phyloP scores from a whole-genome alignment of 2,329 filamentous ascomycete species.

The Zymoseptoria passerinii region DNA sequence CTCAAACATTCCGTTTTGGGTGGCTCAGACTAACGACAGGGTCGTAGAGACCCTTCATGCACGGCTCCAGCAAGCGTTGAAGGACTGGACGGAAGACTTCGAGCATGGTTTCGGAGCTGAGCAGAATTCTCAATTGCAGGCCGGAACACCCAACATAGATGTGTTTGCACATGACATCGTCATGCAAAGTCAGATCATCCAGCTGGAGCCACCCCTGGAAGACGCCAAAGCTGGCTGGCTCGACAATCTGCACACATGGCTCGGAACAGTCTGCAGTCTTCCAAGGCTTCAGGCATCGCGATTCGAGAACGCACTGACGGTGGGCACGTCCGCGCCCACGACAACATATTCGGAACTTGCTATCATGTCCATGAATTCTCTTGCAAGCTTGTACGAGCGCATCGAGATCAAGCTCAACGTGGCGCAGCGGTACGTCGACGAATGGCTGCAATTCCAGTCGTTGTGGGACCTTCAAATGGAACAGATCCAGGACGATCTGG shows the following conservation, averaged over 20 bases:
- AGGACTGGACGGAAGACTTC: slow-evolving; percentile 83
- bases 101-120: slow-evolving; percentile 37
- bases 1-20: slow-evolving; percentile 86
- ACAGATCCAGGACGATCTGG: slow-evolving; percentile 84
- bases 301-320: slow-evolving; percentile 77
- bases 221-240: slow-evolving; percentile 92
- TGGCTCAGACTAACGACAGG: slow-evolving; percentile 73
- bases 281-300: slow-evolving; percentile 90
- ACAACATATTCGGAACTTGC: slow-evolving; percentile 77
- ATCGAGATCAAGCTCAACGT: slow-evolving; percentile 75
- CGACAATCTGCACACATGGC: slow-evolving; percentile 83
- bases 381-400: slow-evolving; percentile 71
- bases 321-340: slow-evolving; percentile 52
- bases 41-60: slow-evolving; percentile 72
- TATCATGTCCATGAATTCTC: slow-evolving; percentile 67
- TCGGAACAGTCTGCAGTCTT: slow-evolving; percentile 84
- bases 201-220: slow-evolving; percentile 86
- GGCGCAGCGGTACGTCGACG: slow-evolving; percentile 81
- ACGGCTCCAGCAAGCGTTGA: slow-evolving; percentile 77
- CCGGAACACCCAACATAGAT: slow-evolving; percentile 57
- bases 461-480: slow-evolving; percentile 96
- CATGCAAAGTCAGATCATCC: slow-evolving; percentile 97
- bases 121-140: slow-evolving; percentile 31
- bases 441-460: slow-evolving; percentile 98
- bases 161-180: slow-evolving; percentile 82